Base-by-base conservation (phyloP, 1,284 basidiomycete genomes). In the Trichosporon coremiiforme region DNA sequence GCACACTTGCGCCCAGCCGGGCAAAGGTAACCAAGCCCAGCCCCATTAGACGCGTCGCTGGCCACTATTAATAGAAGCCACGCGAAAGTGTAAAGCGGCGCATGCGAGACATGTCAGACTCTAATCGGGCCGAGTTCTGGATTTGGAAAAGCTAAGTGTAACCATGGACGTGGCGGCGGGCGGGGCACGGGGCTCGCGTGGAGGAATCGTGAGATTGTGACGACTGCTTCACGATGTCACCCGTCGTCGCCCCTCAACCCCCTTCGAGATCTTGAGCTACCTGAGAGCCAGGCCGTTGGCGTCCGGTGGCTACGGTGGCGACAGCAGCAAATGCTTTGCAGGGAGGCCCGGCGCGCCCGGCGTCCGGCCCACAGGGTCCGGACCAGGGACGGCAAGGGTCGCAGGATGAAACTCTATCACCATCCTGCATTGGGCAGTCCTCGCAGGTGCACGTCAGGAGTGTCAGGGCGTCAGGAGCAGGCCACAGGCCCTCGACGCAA, bases 321-420 rank as follows among this genome's bases (percentile, higher is more conserved):
- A 53, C 22, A 12, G 50, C 22, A 25, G 10, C 6, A 25, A 25
- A 53, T 2, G 50, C 50, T 22, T 20, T 20, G 50, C 20, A 47
- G 10, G 50, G 45, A n/a, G 45, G 25, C 45, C 50, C 50, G 50
- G 50, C 50, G 50, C 50, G 50, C 50, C 20, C 7, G 33, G 33
- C 33, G 6, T 10, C 6, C 33, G 50, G 41, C 22, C 45, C 12
- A 6, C 50, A 33, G 57, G 57, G 29, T n/a, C 31, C 31, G 57
- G 29, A 6, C 17, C 13, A 62, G 57, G 57, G 57, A 25, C 29
- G 8, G 29, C 17, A 31, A 62, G 57, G 57, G 57, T 35, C 29
- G 17, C 57, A 62, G 57, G 57, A 62, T 62, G 57, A 62, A 62
- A 62, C 57, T 62, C 57, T 62, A 62, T 62, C 31, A 29, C 31